Percentiles rank a stretch among this genome's conserved stretches.
Conservation (phyloP, 306 rosid species). For the Lathyrus oleraceus region DNA sequence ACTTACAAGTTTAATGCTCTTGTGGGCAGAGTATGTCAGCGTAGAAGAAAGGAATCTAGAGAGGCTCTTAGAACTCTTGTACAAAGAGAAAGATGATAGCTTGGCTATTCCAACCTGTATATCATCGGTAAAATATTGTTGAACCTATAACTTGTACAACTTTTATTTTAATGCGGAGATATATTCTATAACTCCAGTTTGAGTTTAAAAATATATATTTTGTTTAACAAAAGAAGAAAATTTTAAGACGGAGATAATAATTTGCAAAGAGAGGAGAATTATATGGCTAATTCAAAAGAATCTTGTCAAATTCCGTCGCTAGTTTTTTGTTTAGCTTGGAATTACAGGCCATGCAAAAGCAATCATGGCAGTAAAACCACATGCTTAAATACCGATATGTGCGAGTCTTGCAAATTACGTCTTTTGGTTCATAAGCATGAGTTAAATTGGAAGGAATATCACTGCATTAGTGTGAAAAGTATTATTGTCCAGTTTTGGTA, state of each 20-base stretch:
- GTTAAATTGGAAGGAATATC: conserved; percentile 24
- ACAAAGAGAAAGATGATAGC: conserved; percentile 56
- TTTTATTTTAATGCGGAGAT: conserved; percentile 19
- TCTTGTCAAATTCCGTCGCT: neutral
- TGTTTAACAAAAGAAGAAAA: neutral
- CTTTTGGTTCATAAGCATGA: neutral
- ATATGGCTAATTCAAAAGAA: conserved; percentile 1
- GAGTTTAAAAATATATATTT: neutral
- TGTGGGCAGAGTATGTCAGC: conserved; percentile 53
- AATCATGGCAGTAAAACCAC: conserved; percentile 2
- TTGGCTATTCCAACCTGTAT: conserved; percentile 55
- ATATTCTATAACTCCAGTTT: neutral
- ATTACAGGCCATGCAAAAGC: conserved; percentile 4
- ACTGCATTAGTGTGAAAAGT: conserved; percentile 11
- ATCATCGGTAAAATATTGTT: conserved; percentile 58
- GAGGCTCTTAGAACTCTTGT: conserved; percentile 47
- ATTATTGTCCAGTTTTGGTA: neutral
- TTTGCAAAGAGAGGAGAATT: neutral
- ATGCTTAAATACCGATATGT: neutral
- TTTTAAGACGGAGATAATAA: neutral
- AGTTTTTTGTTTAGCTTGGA: conserved; percentile 12
- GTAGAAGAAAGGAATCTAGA: conserved; percentile 66
- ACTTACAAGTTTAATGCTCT: conserved; percentile 34
- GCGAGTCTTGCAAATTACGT: neutral
- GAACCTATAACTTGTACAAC: neutral